These are phyloP conservation scores for Syncephalastrum monosporum DNA, from an alignment of 371 early-diverging fungal genomes.

Conservation along the genomic window DNA sequence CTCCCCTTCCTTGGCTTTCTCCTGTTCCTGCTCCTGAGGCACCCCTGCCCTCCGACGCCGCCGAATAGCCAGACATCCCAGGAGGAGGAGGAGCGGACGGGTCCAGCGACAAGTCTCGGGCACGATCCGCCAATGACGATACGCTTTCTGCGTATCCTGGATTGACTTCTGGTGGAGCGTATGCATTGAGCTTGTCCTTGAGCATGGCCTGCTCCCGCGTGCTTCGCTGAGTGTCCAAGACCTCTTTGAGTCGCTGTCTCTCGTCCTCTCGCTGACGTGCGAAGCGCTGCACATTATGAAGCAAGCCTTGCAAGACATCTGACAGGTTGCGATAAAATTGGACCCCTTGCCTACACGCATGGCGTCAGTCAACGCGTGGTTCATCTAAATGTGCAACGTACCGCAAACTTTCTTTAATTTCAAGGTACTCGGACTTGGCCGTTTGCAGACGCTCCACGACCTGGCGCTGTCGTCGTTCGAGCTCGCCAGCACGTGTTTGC, in stretches of 20 bases:
- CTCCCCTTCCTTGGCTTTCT: conserved; percentile 10
- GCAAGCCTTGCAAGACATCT: conserved; percentile 64
- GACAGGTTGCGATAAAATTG: conserved; percentile 77
- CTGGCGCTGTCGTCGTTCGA: conserved; percentile 60
- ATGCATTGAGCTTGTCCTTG: conserved; percentile 63
- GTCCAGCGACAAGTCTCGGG: conserved; percentile 32
- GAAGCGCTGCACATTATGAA: conserved; percentile 64
- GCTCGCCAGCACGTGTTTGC: conserved; percentile 66
- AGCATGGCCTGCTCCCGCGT: conserved; percentile 70
- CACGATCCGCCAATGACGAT: conserved; percentile 34
- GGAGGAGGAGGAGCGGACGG: no score
- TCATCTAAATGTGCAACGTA: conserved; percentile 10
- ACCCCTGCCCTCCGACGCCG: no score
- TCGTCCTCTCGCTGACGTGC: conserved; percentile 67
- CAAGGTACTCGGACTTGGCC: conserved; percentile 55
- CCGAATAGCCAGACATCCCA: no score
- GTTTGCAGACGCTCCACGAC: conserved; percentile 59
- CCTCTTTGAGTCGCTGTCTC: conserved; percentile 59
- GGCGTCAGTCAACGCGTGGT: neutral
- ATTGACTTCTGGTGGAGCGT: conserved; percentile 24
- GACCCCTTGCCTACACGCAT: conserved; percentile 57
- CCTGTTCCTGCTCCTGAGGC: no score
- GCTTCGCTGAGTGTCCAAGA: conserved; percentile 60
- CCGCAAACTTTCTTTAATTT: conserved; percentile 69
- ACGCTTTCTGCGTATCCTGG: neutral